Evolutionary conservation across 371 early-diverging fungal species (phyloP).

Genomic region (Syncephalastrum contaminatum): DNA sequence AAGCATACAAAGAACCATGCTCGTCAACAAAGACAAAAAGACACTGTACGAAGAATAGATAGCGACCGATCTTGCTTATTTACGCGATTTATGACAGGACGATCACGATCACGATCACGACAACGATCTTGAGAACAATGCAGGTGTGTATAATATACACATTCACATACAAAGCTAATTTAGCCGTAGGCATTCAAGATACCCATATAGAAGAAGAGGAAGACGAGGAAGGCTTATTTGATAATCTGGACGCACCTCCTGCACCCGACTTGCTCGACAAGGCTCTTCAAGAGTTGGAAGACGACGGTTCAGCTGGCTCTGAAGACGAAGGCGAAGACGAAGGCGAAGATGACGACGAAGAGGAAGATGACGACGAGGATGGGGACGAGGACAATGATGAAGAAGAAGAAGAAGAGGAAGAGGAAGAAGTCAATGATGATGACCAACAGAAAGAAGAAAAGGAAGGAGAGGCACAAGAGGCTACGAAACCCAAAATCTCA

Average conservation of each 20-base stretch:
- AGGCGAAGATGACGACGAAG: conserved; percentile 10
- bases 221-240: conserved; percentile 30
- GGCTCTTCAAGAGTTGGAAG: conserved; percentile 25
- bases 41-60: background rate
- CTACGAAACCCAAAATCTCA: conserved; percentile 11
- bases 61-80: no score
- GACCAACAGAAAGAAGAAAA: conserved; percentile 17
- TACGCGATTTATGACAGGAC: background rate
- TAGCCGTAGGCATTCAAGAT: no score
- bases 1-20: no score
- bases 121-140: background rate
- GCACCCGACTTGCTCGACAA: conserved; percentile 29
- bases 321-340: conserved; percentile 12
- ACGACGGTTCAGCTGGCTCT: conserved; percentile 4
- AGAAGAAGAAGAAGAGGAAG: conserved; percentile 15
- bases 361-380: conserved; percentile 11
- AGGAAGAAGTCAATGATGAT: conserved; percentile 5
- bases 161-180: background rate
- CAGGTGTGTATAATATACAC: background rate
- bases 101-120: background rate
- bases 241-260: conserved; percentile 43
- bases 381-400: conserved; percentile 30
- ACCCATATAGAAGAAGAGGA: conserved; percentile 3
- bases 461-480: conserved; percentile 8
- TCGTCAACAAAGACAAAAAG: conserved; percentile 1